Evolutionary conservation across 2,329 filamentous ascomycete species (phyloP).

Genomic region (Colletotrichum falcatum): DNA sequence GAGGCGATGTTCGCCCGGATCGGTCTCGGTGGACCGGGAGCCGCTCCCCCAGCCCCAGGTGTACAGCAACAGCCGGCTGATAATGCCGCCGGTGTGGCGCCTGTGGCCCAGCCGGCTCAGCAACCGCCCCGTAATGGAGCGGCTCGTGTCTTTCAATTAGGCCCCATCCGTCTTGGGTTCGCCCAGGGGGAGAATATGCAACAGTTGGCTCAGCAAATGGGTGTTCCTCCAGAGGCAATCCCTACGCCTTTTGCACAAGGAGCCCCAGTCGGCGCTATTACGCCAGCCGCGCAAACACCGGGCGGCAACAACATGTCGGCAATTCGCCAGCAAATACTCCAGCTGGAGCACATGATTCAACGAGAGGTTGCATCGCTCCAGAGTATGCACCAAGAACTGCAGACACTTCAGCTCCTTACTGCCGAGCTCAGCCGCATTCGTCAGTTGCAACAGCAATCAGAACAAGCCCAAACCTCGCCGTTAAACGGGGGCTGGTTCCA

Average conservation of each 20-base stretch:
- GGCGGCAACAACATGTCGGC: conserved; percentile 53
- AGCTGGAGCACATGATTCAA: conserved; percentile 76
- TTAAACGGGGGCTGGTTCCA: conserved; percentile 17
- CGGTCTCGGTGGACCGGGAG: conserved; percentile 43
- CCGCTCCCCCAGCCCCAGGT: conserved; percentile 43
- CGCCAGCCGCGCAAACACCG: conserved; percentile 40
- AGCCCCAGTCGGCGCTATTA: conserved; percentile 38
- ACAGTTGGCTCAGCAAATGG: conserved; percentile 75
- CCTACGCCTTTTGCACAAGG: conserved; percentile 37
- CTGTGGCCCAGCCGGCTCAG: conserved; percentile 41
- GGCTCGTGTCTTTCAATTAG: conserved; percentile 76
- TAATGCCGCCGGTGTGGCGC: conserved; percentile 40
- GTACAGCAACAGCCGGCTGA: conserved; percentile 51
- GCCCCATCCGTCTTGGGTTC: conserved; percentile 80
- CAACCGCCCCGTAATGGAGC: conserved; percentile 50
- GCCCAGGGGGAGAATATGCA: conserved; percentile 77
- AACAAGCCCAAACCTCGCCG: conserved; percentile 42
- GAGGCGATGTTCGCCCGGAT: conserved; percentile 51
- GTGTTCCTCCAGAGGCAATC: conserved; percentile 51
- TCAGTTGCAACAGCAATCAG: conserved; percentile 56
- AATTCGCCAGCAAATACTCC: conserved; percentile 70
- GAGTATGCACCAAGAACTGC: conserved; percentile 74
- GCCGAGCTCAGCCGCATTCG: conserved; percentile 76
- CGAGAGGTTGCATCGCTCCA: conserved; percentile 74
- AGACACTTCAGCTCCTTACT: conserved; percentile 75